Percentiles rank a stretch among this genome's conserved stretches.
Conservation (phyloP, 2,329 filamentous ascomycete species). For the Ploettnerulaceae sp. region DNA sequence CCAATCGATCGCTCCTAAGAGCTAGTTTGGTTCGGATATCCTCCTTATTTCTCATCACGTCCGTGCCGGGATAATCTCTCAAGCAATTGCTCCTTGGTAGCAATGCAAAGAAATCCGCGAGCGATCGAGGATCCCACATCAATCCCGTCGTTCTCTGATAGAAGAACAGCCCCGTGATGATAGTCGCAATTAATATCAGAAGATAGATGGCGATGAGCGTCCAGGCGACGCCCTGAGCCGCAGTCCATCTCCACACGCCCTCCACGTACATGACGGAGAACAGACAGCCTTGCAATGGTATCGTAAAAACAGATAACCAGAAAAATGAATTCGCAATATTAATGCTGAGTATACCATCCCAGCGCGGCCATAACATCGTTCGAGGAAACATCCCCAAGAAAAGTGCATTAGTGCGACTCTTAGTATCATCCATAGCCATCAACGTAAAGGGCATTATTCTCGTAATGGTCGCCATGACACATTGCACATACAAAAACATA, state of each 20-base stretch:
- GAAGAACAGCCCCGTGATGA: conserved; percentile 61
- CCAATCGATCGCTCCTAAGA: conserved; percentile 65
- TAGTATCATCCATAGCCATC: conserved; percentile 62
- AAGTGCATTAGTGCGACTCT: conserved; percentile 57
- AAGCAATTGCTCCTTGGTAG: conserved; percentile 77
- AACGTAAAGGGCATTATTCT: conserved; percentile 72
- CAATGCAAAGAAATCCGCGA: conserved; percentile 76
- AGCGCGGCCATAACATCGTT: conserved; percentile 63
- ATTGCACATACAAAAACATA: conserved; percentile 72
- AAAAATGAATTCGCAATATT: conserved; percentile 62
- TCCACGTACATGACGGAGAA: conserved; percentile 61
- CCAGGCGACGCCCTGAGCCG: conserved; percentile 76
- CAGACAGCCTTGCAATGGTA: conserved; percentile 74
- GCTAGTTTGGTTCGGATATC: conserved; percentile 51
- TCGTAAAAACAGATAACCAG: conserved; percentile 74
- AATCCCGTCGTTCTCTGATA: conserved; percentile 64
- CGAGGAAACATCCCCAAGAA: conserved; percentile 57
- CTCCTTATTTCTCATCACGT: conserved; percentile 49
- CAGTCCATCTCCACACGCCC: conserved; percentile 70
- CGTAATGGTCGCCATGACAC: conserved; percentile 67
- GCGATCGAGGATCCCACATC: conserved; percentile 76
- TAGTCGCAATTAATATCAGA: conserved; percentile 53
- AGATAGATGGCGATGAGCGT: conserved; percentile 69
- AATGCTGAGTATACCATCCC: conserved; percentile 62
- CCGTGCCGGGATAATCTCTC: conserved; percentile 64